These are phyloP conservation scores for Asclepias syriaca DNA, from an alignment of 257 asterid species.

Conservation along the genomic window DNA sequence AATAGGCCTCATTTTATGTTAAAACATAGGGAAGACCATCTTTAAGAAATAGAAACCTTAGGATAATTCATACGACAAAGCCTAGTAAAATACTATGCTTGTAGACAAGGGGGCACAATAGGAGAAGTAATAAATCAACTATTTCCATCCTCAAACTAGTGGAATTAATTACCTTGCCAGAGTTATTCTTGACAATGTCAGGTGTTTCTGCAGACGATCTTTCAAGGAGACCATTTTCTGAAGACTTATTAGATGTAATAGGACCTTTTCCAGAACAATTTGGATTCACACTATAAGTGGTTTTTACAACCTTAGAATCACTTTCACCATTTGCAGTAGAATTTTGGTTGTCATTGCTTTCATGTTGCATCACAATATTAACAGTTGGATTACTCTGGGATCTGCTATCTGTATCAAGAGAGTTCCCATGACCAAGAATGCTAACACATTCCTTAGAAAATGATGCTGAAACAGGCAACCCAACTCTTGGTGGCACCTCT, in stretches of 20 bases:
- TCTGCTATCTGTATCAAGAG: constrained; percentile 18
- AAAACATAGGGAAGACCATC: neutral
- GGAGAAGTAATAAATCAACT: neutral
- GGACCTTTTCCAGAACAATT: constrained; percentile 16
- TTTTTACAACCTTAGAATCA: constrained; percentile 19
- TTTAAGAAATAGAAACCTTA: neutral
- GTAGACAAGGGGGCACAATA: neutral
- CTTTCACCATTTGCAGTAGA: constrained; percentile 26
- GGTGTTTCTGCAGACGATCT: constrained; percentile 17
- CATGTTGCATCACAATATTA: constrained; percentile 24
- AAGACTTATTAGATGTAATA: constrained; percentile 19
- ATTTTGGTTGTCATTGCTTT: constrained; percentile 18
- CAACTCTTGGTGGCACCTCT: constrained; percentile 26
- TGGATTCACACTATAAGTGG: constrained; percentile 12
- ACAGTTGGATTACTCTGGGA: constrained; percentile 20
- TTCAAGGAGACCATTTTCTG: constrained; percentile 13
- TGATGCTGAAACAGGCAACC: constrained; percentile 19
- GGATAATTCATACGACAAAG: neutral
- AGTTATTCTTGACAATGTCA: constrained; percentile 8
- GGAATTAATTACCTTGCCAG: constrained; percentile 38
- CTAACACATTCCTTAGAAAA: constrained; percentile 24
- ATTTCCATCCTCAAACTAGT: neutral
- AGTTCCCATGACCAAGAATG: constrained; percentile 18
- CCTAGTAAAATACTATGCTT: neutral
- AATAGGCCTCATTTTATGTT: constrained; percentile 8